These are phyloP conservation scores for Colletotrichum agaves DNA, from an alignment of 2,329 filamentous ascomycete genomes.

Conservation along the genomic window DNA sequence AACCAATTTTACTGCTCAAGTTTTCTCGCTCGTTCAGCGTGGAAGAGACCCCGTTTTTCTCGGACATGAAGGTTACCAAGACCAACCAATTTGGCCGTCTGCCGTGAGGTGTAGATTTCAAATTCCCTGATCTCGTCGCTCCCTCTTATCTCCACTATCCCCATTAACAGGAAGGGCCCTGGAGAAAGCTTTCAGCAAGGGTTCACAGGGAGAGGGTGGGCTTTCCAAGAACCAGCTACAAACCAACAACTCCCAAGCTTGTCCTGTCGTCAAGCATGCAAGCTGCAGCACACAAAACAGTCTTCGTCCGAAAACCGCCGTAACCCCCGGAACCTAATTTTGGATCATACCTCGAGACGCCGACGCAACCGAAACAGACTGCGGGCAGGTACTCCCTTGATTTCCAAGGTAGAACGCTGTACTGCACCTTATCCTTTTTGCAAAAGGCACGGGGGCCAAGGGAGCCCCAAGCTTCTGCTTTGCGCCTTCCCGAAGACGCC, in stretches of 20 bases:
- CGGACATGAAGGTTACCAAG: too few species aligned
- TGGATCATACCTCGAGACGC: constrained; percentile 20
- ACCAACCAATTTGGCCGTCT: constrained; percentile 9
- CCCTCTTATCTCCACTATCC: background rate
- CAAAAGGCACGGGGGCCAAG: constrained; percentile 26
- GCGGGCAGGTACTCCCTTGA: constrained; percentile 13
- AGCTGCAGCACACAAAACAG: constrained; percentile 36
- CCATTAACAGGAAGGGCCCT: too few species aligned
- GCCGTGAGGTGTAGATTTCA: background rate
- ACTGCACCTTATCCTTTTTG: too few species aligned
- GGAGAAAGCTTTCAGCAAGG: constrained; percentile 14
- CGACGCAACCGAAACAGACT: constrained; percentile 30
- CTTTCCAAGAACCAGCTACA: background rate
- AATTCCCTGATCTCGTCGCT: background rate
- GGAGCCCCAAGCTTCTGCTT: constrained; percentile 12
- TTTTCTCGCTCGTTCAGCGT: too few species aligned
- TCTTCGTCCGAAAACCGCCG: constrained; percentile 27
- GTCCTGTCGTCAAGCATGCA: constrained; percentile 30
- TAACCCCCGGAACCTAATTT: constrained; percentile 20
- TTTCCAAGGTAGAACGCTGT: background rate
- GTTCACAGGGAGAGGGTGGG: background rate
- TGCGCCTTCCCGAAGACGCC: background rate
- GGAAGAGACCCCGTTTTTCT: too few species aligned
- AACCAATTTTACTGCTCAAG: too few species aligned
- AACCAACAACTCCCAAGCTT: background rate